Conservation (phyloP, 1,284 basidiomycete species). For the Pseudozyma sp. region DNA sequence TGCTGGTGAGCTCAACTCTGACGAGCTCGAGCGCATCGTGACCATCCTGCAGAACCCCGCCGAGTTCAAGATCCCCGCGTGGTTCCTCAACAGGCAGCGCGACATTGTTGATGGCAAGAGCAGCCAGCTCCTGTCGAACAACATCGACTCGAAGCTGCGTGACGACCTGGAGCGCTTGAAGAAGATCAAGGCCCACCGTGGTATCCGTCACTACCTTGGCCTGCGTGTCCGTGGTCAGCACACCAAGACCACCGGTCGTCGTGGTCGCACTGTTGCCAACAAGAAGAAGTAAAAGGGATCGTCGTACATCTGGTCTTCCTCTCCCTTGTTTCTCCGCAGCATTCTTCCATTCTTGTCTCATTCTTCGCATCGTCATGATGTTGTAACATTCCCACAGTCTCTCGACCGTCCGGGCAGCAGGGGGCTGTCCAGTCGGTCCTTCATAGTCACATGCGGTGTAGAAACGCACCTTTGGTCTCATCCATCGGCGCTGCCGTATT, state of each 20-base stretch:
- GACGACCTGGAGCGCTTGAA: constrained; percentile 98
- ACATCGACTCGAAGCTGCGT: constrained; percentile 97
- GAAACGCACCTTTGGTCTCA: constrained; percentile 6
- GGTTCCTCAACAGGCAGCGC: constrained; percentile 99
- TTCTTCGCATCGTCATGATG: constrained; percentile 41
- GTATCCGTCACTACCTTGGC: constrained; percentile 97
- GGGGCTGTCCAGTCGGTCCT: constrained; percentile 34
- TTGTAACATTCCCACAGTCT: constrained; percentile 46
- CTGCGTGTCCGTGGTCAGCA: constrained; percentile 91
- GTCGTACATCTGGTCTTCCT: constrained; percentile 15
- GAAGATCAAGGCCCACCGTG: constrained; percentile 99
- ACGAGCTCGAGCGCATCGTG: constrained; percentile 98
- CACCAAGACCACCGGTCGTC: constrained; percentile 94
- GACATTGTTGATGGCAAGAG: constrained; percentile 98
- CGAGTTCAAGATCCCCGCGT: constrained; percentile 99
- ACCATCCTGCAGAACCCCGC: constrained; percentile 99
- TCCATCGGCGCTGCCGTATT: constrained; percentile 12
- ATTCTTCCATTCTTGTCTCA: constrained; percentile 15
- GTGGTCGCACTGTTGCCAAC: constrained; percentile 68
- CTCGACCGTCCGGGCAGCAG: constrained; percentile 17
- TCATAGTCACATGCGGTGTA: constrained; percentile 15
- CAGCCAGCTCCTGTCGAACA: constrained; percentile 95
- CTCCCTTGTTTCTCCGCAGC: constrained; percentile 30
- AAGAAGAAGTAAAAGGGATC: constrained; percentile 66
- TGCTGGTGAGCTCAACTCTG: constrained; percentile 92